Base-by-base conservation (phyloP, 306 rosid genomes). In the Bauhinia variegata region DNA sequence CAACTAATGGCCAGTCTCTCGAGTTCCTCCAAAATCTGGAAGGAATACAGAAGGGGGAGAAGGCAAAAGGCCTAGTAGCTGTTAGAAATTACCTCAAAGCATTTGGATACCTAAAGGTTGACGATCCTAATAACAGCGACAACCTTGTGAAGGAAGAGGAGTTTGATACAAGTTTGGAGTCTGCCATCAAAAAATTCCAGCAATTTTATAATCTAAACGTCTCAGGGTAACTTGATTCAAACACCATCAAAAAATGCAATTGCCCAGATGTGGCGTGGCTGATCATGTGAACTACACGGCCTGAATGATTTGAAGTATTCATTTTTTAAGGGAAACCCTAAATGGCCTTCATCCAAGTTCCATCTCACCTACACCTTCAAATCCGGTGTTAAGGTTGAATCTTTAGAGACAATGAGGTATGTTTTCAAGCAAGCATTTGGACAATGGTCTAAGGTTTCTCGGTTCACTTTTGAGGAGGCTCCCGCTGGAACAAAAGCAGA, bases 211-310 rank as follows among this genome's bases (percentile, higher is more conserved):
- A 32, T 31, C 43, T 74, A 8, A 65, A 65, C 5, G 73, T 65
- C 16, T 55, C 68, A 11, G 62, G 73, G 5, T 16, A 17, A 57
- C 73, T 74, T 18, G 74, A 67, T 52, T 43, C 7, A 0, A 41
- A 3, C 0, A 74, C 73, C 36, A 18, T 18, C 1, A 14, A 18
- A 5, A 33, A 32, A 67, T 67, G 14, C 9, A 8, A 31, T 7
- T 34, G 10, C 73, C 67, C 0, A 15, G 72, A 11, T 65, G 67
- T 74, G 78, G 72, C 0, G 34, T 48, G 8, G 42, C 72, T 5
- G 61, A 65, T 30, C 8, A 12, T 10, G 2, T 4, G 11, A 28
- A 32, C 6, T 50, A 55, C n/a, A 16, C 4, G 19, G 32, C n/a
- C 5, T 15, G 11, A 15, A 4, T 5, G 57, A 46, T 18, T 19